Evolutionary conservation across 306 rosid species (phyloP).

Genomic region (Boehmeria nivea): DNA sequence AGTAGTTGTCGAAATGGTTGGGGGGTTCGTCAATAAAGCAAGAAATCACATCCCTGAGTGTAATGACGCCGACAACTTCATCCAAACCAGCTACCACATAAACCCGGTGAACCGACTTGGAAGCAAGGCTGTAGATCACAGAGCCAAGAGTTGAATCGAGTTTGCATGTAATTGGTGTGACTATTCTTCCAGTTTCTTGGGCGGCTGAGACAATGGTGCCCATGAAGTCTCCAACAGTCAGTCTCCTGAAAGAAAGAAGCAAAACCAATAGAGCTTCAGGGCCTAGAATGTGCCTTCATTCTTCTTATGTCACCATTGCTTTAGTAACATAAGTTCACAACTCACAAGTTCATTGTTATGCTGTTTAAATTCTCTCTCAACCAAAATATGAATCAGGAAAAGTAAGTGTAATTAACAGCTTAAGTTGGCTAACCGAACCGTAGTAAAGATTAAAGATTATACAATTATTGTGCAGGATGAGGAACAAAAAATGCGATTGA

Average conservation of each 20-base stretch:
- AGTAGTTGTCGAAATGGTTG: conserved; percentile 55
- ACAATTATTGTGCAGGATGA: conserved; percentile 5
- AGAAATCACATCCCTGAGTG: conserved; percentile 89
- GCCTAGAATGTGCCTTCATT: too few species aligned
- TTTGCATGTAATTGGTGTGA: conserved; percentile 65
- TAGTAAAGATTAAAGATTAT: too few species aligned
- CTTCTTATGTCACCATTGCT: too few species aligned
- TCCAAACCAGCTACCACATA: conserved; percentile 46
- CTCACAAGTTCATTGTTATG: too few species aligned
- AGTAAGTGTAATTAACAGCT: too few species aligned
- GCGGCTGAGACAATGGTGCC: conserved; percentile 34
- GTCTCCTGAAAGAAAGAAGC: conserved; percentile 49
- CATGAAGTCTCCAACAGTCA: conserved; percentile 66
- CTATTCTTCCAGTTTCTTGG: conserved; percentile 35
- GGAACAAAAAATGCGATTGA: not conserved
- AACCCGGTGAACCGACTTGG: conserved; percentile 76
- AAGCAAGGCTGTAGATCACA: conserved; percentile 64
- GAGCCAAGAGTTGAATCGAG: conserved; percentile 47
- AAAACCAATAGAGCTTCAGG: not conserved
- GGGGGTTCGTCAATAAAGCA: conserved; percentile 78
- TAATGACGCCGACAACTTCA: conserved; percentile 62
- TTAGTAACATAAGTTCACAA: too few species aligned
- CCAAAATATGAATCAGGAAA: too few species aligned
- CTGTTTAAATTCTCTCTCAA: too few species aligned
- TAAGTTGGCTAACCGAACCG: too few species aligned